Base-by-base conservation (phyloP, 2,329 filamentous ascomycete species). In the Fusarium xylarioides region DNA sequence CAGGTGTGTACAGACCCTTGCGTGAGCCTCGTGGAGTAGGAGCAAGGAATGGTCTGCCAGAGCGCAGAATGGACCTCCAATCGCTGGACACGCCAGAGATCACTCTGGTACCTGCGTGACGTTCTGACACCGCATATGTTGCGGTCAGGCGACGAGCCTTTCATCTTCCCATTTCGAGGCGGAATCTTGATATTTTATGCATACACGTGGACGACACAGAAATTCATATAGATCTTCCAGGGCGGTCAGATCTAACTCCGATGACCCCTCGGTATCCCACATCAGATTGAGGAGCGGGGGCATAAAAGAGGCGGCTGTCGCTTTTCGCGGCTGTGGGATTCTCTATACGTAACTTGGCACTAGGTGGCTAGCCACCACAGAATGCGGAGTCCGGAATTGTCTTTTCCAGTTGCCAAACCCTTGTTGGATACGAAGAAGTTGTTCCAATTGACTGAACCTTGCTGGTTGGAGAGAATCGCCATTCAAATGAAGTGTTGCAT, bases 61-160 rank as follows among this genome's bases (percentile, higher is more conserved):
- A 66, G 53, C 66, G 62, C 62, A 70, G 52, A 57, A 63, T 62
- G 58, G 67, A 46, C 44, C 64, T 68, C 55, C 66, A 38, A 57
- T 70, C 47, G 57, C 44, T 42, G 35, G 42, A 46, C 46, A 50
- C 57, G 30, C 34, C 23, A 42, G 44, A 71, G 28, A 56, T 46
- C 63, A 71, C 54, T 44, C 57, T 60, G 70, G 76, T 78, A 77
- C 76, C 76, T 77, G 76, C 76, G 76, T 77, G 64, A 59, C 63
- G 74, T 76, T 60, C 73, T 77, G 69, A 64, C 71, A 71, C 65
- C 58, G 66, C 72, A 77, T 72, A 30, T 66, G 55, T 55, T 68
- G 35, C 52, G 53, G 55, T 71, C 53, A 64, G 34, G 47, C 52
- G 55, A 63, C 58, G 35, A 56, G 43, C 50, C 23, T 55, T 55